phyloP scores from a whole-genome alignment of 192 early-diverging fungal species.

The Chytriomyces sp. region DNA sequence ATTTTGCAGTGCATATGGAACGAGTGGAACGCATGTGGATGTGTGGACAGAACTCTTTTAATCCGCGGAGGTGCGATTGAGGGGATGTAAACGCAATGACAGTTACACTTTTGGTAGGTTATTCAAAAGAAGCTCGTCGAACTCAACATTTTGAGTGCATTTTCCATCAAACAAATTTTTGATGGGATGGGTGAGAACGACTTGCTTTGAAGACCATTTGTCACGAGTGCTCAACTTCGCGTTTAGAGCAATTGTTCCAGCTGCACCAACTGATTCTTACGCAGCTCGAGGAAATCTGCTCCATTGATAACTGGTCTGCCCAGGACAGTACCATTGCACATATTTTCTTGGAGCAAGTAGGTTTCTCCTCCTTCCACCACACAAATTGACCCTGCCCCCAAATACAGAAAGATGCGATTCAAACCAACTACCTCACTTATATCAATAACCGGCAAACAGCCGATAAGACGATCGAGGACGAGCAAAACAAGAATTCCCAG shows the following conservation, averaged over 20 bases:
- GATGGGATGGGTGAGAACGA: slow-evolving; percentile 47
- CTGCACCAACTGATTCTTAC: slow-evolving; percentile 43
- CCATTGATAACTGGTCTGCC: slow-evolving; percentile 36
- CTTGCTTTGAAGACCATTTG: too few species aligned
- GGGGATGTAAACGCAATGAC: too few species aligned
- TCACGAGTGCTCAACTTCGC: background rate
- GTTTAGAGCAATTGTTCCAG: slow-evolving; percentile 35
- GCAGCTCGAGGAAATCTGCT: slow-evolving; percentile 42
- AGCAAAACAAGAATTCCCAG: slow-evolving; percentile 41
- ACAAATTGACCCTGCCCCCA: background rate
- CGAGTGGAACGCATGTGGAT: too few species aligned
- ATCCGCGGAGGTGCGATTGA: too few species aligned
- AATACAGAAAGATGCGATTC: slow-evolving; percentile 42
- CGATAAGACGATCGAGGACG: slow-evolving; percentile 41
- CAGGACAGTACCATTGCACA: slow-evolving; percentile 39
- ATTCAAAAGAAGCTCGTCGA: slow-evolving; percentile 39
- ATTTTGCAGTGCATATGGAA: too few species aligned
- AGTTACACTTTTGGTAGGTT: slow-evolving; percentile 26
- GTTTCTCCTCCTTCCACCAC: background rate
- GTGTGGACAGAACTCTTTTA: too few species aligned
- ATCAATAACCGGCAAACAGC: slow-evolving; percentile 46
- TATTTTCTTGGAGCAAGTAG: slow-evolving; percentile 46
- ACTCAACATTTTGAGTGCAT: slow-evolving; percentile 34
- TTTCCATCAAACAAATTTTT: slow-evolving; percentile 47
- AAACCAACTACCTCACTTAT: slow-evolving; percentile 38